Evolutionary conservation across 2,329 filamentous ascomycete species (phyloP), one percentile per base, ranked within the genome.

Genomic region (Lachnellula suecica): DNA sequence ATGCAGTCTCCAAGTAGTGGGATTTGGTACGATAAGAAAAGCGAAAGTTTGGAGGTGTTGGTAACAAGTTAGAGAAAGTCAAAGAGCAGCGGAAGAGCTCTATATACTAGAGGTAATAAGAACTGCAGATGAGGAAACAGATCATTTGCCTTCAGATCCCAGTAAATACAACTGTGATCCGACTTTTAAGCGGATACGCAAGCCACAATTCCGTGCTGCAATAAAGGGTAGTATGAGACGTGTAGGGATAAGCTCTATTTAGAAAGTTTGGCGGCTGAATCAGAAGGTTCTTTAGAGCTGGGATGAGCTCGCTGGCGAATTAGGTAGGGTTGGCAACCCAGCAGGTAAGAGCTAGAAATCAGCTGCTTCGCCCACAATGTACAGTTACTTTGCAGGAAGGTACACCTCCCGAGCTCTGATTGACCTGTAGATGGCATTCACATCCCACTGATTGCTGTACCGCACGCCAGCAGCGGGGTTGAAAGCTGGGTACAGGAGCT

Each of bases 131-230:
- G n/a, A n/a, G n/a, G n/a, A n/a, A n/a, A n/a, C n/a, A n/a, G n/a
- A n/a, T n/a, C n/a, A n/a, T n/a, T n/a, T n/a, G n/a, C n/a, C n/a
- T n/a, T n/a, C n/a, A n/a, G n/a, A n/a, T n/a, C 45, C 43, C 58
- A 52, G 47, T 62, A 15, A 54, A 63, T 62, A 62, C 60, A 58
- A 51, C 44, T 61, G 59, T 53, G 50, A 62, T 53, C 59, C 58
- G 54, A 60, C 49, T 44, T 56, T 57, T 52, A 61, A 53, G 51
- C 62, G 62, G 65, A 57, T 62, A 60, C 59, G 60, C 37, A 58
- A 53, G 53, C 47, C 52, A 59, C 47, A 20, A 45, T 53, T 56
- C 58, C 56, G 53, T 52, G n/a, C 49, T 49, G 47, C 50, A 50
- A 46, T 48, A 42, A 50, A 47, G 51, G 38, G 42, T 46, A 54